A percentile compares a stretch with the other conserved stretches of the same genome.
phyloP scores from a whole-genome alignment of 169 alveolate genomes.

The Eimeria brunetti region DNA sequence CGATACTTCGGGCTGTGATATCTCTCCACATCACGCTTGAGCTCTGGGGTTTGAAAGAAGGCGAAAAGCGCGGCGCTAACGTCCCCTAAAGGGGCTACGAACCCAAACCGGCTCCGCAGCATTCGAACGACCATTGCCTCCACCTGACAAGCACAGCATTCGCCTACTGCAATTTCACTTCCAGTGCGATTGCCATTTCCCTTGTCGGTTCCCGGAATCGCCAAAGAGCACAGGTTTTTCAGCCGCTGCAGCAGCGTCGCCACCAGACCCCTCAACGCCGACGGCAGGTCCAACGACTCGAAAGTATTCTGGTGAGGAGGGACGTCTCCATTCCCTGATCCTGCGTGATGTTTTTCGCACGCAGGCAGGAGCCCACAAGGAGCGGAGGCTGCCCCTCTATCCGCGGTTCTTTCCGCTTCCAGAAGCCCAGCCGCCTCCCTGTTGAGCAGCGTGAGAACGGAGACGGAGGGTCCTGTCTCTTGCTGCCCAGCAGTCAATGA shows the following conservation, averaged over 20 bases:
- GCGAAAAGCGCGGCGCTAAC: conserved; percentile 66
- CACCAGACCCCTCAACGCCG: conserved; percentile 56
- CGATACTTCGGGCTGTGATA: conserved; percentile 47
- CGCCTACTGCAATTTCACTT: conserved; percentile 43
- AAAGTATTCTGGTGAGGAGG: conserved; percentile 38
- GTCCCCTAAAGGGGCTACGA: conserved; percentile 56
- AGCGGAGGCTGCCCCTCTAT: neutral
- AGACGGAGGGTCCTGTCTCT: conserved; percentile 20
- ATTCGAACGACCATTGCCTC: conserved; percentile 70
- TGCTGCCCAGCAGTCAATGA: conserved; percentile 47
- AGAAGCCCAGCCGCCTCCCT: conserved; percentile 48
- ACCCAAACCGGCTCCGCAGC: conserved; percentile 64
- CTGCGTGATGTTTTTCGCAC: conserved; percentile 34
- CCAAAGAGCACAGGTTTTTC: conserved; percentile 23
- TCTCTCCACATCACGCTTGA: conserved; percentile 62
- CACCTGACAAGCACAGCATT: conserved; percentile 66
- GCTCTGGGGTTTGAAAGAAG: conserved; percentile 29
- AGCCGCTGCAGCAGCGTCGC: conserved; percentile 52
- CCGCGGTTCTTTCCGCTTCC: conserved; percentile 11
- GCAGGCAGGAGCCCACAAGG: conserved; percentile 8
- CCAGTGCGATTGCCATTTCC: neutral
- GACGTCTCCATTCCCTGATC: neutral
- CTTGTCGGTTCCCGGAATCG: neutral
- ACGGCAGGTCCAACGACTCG: conserved; percentile 54
- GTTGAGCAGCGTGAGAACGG: conserved; percentile 54